phyloP scores from a whole-genome alignment of 164 flowering plant genomes.

The Umbilicus rupestris region DNA sequence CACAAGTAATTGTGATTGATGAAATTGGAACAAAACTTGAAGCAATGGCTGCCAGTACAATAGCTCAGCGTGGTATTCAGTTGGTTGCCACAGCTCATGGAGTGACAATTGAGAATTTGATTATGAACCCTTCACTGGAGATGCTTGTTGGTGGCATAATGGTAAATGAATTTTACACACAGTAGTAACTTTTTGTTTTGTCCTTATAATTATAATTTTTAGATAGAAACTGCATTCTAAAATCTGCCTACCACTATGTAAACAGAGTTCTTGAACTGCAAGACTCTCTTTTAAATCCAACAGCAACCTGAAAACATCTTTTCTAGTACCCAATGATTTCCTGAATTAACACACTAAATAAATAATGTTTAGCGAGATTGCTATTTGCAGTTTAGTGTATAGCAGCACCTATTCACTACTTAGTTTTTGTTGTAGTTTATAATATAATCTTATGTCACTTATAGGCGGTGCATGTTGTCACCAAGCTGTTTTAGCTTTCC shows the following conservation, averaged over 20 bases:
- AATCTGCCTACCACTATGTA: background rate
- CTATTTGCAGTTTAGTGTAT: background rate
- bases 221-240: background rate
- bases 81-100: constrained; percentile 99
- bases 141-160: constrained; percentile 94
- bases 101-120: constrained; percentile 77
- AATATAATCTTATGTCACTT: background rate
- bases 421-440: background rate
- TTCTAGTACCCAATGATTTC: background rate
- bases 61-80: constrained; percentile 95
- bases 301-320: background rate
- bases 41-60: constrained; percentile 95
- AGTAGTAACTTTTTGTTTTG: background rate
- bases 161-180: constrained; percentile 23
- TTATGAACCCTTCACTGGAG: constrained; percentile 81
- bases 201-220: background rate
- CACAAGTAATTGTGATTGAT: constrained; percentile 94
- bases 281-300: background rate
- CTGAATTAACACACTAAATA: background rate
- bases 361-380: background rate
- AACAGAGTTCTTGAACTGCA: background rate
- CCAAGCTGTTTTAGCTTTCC: background rate
- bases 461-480: background rate
- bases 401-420: background rate
- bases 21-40: constrained; percentile 97